phyloP scores from a whole-genome alignment of 371 early-diverging fungal genomes.

The Capniomyces stellatus region DNA sequence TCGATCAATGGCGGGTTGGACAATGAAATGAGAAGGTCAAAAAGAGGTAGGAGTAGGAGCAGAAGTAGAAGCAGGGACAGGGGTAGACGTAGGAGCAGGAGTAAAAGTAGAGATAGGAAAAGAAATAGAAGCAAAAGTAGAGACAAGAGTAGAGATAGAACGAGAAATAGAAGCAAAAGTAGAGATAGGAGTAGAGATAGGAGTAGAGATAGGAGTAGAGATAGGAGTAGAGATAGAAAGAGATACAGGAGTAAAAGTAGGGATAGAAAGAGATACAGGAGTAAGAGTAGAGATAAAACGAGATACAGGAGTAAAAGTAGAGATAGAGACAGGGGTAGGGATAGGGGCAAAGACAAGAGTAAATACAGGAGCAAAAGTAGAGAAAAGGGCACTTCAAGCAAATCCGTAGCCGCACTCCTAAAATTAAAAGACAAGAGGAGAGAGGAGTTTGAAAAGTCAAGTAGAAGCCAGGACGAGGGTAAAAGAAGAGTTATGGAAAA shows the following conservation, averaged over 20 bases:
- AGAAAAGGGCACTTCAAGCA: no score
- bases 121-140: constrained; percentile 1
- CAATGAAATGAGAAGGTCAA: background rate
- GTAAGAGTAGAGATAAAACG: background rate
- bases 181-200: background rate
- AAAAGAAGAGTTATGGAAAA: no score
- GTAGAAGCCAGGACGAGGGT: no score
- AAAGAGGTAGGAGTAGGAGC: background rate
- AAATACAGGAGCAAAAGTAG: no score
- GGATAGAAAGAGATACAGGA: background rate
- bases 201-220: background rate
- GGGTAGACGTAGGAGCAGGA: background rate
- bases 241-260: background rate
- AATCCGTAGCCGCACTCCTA: no score
- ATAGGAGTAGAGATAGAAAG: background rate
- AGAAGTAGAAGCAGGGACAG: background rate
- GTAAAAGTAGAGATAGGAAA: background rate
- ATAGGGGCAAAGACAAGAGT: background rate
- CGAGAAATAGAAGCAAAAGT: background rate
- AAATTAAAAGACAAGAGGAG: no score
- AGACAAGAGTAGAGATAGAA: background rate
- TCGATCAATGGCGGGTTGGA: no score
- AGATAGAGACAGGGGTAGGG: background rate
- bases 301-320: background rate
- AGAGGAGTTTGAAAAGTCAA: no score